Base-by-base conservation (phyloP, 164 flowering plant genomes). In the Magnolia changhungtana region DNA sequence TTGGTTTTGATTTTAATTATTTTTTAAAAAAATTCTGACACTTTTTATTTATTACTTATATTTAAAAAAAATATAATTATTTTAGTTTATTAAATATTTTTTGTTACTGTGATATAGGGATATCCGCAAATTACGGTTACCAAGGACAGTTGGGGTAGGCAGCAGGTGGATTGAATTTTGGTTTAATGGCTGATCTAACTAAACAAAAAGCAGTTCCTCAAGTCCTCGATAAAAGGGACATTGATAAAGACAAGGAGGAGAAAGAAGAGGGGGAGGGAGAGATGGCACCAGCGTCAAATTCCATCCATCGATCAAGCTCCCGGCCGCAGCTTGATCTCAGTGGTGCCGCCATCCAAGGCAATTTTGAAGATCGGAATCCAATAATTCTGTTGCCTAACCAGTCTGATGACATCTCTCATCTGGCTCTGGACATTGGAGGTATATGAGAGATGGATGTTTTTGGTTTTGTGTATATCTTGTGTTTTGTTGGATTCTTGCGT, bases 351-450 rank as follows among this genome's bases (percentile, higher is more conserved):
- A 94, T 96, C 78, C 94, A 94, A 75, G 98, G 95, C 75, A 96
- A 88, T 81, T 87, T 86, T 55, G 99, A 96, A 78, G 99, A 89
- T 78, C 88, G 82, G 72, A 86, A 96, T 77, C 99, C 99, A 50
- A 88, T 92, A 0, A 96, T 96, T 84, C 83, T 94, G 72, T 83
- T 96, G 86, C 99, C 99, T 72, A 96, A 96, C 80, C 98, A 94
- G 78, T 88, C 94, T 83, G 96, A 94, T 87, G 98, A 96, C 73
- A 89, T 96, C 19, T 96, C 90, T 76, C 98, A 91, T 77, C 76
- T 96, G 82, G 96, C 99, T 74, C 79, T 96, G 50, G 99, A 96
- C 78, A 95, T 95, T 85, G 98, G 98, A 84, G 98, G 98, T 93
- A 67, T 58, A 69, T 58, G 11, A 29, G 71, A 24, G 29, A 6